Evolutionary conservation across 768 basidiomycete genomes (phyloP), one percentile per base, ranked within the genome.

Genomic region (Krasilnikovozyma curviuscula): DNA sequence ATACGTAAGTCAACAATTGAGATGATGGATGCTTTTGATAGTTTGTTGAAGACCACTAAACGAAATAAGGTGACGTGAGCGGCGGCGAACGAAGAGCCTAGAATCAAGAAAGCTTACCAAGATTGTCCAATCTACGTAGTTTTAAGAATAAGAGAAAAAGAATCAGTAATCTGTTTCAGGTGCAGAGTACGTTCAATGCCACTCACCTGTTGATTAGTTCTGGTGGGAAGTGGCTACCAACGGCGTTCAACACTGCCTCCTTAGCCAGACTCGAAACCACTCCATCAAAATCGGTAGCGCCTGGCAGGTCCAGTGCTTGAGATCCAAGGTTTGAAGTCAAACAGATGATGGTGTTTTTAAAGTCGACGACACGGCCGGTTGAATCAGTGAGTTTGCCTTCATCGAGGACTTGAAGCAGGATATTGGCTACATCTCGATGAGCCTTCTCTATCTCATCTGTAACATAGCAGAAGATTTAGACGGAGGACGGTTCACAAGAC

Each of bases 331-430:
- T 91, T 57, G 81, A 82, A 1, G 86, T 89, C 25, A 86, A 66
- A 61, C 83, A 84, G 58, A 93, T 79, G 59, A 89, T 88, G 1
- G 86, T 88, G 63, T 89, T 93, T 76, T 78, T 44, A 3, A 42
- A 46, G 9, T 31, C 18, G 21, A 35, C 28, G 37, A 21, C 30
- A 8, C 50, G 50, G 9, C 86, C 86, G 61, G 88, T 84, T 53
- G 82, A 84, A 60, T 93, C 86, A 0, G 86, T 89, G 52, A 89
- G 70, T 41, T 68, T 75, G 7, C 86, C 86, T 62, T 93, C 86
- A 54, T 93, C 85, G 12, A 93, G 71, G 39, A 93, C 81, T 61
- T 91, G 86, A 3, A 91, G 70, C 18, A 91, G 68, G 52, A 89
- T 83, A 76, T 88, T 81, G 1, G 82, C 73, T 23, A 93, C 76